Evolutionary conservation across 495 filamentous ascomycete genomes (phyloP), one percentile per base, ranked within the genome.

Genomic region (Xylaria flabelliformis): DNA sequence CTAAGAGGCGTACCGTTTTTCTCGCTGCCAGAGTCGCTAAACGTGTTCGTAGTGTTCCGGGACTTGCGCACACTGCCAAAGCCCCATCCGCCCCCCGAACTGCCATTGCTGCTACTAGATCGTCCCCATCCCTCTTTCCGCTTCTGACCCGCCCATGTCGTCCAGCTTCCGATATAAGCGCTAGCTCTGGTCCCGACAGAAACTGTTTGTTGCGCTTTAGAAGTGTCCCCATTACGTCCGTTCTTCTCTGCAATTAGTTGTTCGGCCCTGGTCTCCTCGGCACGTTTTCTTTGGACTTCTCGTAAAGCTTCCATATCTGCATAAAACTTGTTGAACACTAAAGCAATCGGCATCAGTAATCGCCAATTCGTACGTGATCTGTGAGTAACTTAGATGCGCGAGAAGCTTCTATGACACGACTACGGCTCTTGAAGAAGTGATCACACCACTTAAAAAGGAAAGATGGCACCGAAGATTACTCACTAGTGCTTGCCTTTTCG

Each of bases 71-170:
- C 48, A 24, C 82, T 78, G 17, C 81, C 80, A 21, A 82, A 81
- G 26, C 75, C 74, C 83, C 83, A 84, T n/a, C 78, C 74, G 8
- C 77, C 78, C 4, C 79, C 74, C 1, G 59, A 44, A 41, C 58
- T 74, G 26, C 44, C 72, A 17, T 71, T 69, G 64, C 73, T 80
- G 24, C 61, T 68, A 42, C 73, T 81, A 32, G 81, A 71, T 9
- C 84, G 78, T 59, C 83, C 85, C 85, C 88, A 88, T 9, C 89
- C 87, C 50, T 82, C 84, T 76, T 92, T 93, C 61, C 91, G 85
- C 82, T 97, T 97, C 82, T 99, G 95, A 39, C 89, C 90, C 7
- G 95, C 95, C 96, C 96, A 99, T 2, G 89, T 83, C n/a, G 94
- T 91, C 97, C 97, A 98, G 34, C 94, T 97, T 63, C 91, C 94